These are phyloP conservation scores for Ceratocystis harringtonii DNA, from an alignment of 2,329 filamentous ascomycete species.

Conservation along the genomic window DNA sequence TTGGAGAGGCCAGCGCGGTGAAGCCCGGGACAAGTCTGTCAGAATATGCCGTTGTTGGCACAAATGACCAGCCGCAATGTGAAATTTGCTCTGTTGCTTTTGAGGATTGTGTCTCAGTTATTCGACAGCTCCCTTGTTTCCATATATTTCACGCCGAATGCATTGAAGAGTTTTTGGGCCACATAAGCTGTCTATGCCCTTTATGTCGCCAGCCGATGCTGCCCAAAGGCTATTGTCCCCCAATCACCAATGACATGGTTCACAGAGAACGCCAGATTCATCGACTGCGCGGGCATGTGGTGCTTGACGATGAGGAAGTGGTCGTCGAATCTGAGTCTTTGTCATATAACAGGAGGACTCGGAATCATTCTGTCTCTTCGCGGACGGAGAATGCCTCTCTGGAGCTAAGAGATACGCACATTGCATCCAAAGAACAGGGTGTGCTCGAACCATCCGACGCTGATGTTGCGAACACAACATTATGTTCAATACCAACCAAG, in stretches of 20 bases:
- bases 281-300: constrained; percentile 39
- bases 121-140: constrained; percentile 74
- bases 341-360: not conserved
- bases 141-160: constrained; percentile 92
- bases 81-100: constrained; percentile 84
- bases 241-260: constrained; percentile 75
- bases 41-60: constrained; percentile 24
- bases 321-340: not conserved
- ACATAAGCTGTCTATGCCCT: constrained; percentile 75
- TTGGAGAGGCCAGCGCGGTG: constrained; percentile 16
- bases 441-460: not conserved
- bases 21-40: not conserved
- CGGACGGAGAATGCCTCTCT: not conserved
- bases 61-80: constrained; percentile 63
- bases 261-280: constrained; percentile 59
- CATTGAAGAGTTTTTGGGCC: constrained; percentile 68
- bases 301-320: constrained; percentile 27
- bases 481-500: not conserved
- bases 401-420: not conserved
- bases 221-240: constrained; percentile 49
- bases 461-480: not conserved
- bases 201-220: constrained; percentile 77
- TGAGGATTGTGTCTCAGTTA: constrained; percentile 49
- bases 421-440: not conserved
- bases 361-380: not conserved